A percentile compares a stretch with the other conserved stretches of the same genome.
phyloP scores from a whole-genome alignment of 2,329 filamentous ascomycete species.

The Sporothrix euskadiensis region DNA sequence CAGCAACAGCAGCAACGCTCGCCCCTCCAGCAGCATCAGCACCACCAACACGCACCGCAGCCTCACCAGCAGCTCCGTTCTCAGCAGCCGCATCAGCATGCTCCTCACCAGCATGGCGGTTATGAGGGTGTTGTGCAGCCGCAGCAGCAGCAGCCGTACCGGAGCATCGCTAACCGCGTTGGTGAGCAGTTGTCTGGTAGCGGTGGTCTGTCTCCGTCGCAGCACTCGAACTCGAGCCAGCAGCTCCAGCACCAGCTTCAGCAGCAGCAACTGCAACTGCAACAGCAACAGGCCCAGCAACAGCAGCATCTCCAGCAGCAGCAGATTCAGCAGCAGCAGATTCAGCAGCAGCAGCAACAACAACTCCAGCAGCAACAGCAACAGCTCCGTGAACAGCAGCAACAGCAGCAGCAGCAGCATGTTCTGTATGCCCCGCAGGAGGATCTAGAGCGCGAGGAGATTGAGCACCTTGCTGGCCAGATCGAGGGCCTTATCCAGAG shows the following conservation, averaged over 20 bases:
- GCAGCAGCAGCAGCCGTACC: conserved; percentile 21
- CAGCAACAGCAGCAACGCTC: conserved; percentile 28
- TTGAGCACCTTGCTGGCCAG: conserved; percentile 55
- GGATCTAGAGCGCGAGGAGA: conserved; percentile 54
- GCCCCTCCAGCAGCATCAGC: conserved; percentile 37
- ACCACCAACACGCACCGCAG: conserved; percentile 34
- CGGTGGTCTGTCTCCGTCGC: conserved; percentile 30
- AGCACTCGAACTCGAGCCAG: conserved; percentile 35
- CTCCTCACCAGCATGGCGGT: conserved; percentile 19
- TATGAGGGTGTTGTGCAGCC: conserved; percentile 20
- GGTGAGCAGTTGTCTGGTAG: conserved; percentile 24
- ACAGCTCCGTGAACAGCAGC: conserved; percentile 23
- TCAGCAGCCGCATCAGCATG: conserved; percentile 25
- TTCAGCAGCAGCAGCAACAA: conserved; percentile 31
- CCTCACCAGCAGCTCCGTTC: conserved; percentile 30
- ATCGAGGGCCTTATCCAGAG: conserved; percentile 65
- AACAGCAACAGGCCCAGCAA: conserved; percentile 26
- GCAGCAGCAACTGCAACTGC: conserved; percentile 33
- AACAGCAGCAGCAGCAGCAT: conserved; percentile 37
- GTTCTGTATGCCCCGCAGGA: conserved; percentile 45
- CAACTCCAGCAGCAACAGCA: background rate
- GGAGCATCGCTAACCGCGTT: conserved; percentile 26
- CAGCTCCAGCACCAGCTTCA: conserved; percentile 28
- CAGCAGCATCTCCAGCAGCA: conserved; percentile 17
- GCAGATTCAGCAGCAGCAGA: background rate